These are phyloP conservation scores for Diplodia scrobiculata DNA, from an alignment of 2,329 filamentous ascomycete genomes.

Conservation along the genomic window DNA sequence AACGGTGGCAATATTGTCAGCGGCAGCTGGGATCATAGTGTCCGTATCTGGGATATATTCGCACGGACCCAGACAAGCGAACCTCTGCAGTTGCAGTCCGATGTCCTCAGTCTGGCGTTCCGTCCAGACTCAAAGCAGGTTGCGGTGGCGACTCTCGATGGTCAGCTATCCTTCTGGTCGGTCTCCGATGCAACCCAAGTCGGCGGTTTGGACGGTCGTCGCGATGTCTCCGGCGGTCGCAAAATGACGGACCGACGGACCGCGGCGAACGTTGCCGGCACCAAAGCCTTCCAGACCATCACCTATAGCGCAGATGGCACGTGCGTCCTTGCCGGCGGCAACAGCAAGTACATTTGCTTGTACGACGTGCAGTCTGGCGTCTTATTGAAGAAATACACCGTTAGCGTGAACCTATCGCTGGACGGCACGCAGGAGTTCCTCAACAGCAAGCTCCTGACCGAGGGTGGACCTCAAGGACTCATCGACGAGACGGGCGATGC, in stretches of 20 bases:
- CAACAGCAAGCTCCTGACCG: constrained; percentile 87
- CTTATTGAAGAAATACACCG: constrained; percentile 90
- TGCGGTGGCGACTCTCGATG: constrained; percentile 88
- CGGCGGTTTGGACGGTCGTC: constrained; percentile 80
- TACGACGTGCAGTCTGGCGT: constrained; percentile 95
- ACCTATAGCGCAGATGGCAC: constrained; percentile 89
- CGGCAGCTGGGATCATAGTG: constrained; percentile 95
- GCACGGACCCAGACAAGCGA: constrained; percentile 92
- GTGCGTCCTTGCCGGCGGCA: constrained; percentile 86
- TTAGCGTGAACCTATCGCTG: constrained; percentile 91
- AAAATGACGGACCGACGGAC: constrained; percentile 85
- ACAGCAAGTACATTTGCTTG: constrained; percentile 97
- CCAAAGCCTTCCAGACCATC: constrained; percentile 86
- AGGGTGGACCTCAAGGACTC: constrained; percentile 81
- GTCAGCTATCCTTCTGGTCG: constrained; percentile 93
- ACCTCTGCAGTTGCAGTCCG: constrained; percentile 85
- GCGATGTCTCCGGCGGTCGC: constrained; percentile 90
- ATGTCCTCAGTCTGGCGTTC: constrained; percentile 83
- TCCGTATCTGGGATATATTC: constrained; percentile 95
- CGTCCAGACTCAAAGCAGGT: constrained; percentile 89
- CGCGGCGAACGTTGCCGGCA: constrained; percentile 85
- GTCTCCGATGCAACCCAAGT: constrained; percentile 85
- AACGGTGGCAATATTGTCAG: constrained; percentile 82
- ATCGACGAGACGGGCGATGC: constrained; percentile 86
- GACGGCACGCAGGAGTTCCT: constrained; percentile 96